Evolutionary conservation across 257 asterid species (phyloP).

Genomic region (Nicotiana benthamiana): DNA sequence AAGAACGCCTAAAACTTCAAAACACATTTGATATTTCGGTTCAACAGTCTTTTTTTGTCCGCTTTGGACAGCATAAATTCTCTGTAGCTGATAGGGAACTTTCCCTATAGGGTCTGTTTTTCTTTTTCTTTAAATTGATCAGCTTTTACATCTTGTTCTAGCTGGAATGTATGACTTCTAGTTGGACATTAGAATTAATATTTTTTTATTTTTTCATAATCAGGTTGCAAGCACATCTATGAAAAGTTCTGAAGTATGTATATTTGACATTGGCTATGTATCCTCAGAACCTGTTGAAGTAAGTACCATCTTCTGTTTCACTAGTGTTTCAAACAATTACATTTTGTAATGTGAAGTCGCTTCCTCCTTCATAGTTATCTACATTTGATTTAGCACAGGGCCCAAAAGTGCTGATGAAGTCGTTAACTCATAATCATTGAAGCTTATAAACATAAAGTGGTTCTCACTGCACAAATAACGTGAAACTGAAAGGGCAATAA

Average conservation of each 20-base stretch:
- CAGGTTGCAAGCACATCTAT: constrained; percentile 83
- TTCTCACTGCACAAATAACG: too few species aligned
- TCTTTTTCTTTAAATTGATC: not conserved
- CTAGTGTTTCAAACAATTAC: constrained; percentile 3
- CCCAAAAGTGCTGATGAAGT: not conserved
- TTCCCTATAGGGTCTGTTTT: not conserved
- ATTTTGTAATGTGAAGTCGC: not conserved
- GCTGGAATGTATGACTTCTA: not conserved
- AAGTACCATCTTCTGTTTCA: constrained; percentile 30
- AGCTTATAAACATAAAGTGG: not conserved
- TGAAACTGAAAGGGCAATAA: too few species aligned
- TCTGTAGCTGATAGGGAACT: not conserved
- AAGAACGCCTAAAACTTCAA: not conserved
- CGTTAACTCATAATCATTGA: not conserved
- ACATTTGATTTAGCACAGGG: not conserved
- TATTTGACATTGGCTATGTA: constrained; percentile 74
- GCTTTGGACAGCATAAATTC: not conserved
- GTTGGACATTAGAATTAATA: not conserved
- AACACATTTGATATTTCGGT: not conserved
- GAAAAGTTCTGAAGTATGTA: constrained; percentile 52
- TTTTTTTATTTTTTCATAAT: not conserved
- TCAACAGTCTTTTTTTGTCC: too few species aligned
- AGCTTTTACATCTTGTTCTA: not conserved
- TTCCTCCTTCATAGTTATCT: not conserved
- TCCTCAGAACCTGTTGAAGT: constrained; percentile 78